Evolutionary conservation across 768 basidiomycete genomes (phyloP), one percentile per base, ranked within the genome.

Genomic region (Thelephora ganbajun): DNA sequence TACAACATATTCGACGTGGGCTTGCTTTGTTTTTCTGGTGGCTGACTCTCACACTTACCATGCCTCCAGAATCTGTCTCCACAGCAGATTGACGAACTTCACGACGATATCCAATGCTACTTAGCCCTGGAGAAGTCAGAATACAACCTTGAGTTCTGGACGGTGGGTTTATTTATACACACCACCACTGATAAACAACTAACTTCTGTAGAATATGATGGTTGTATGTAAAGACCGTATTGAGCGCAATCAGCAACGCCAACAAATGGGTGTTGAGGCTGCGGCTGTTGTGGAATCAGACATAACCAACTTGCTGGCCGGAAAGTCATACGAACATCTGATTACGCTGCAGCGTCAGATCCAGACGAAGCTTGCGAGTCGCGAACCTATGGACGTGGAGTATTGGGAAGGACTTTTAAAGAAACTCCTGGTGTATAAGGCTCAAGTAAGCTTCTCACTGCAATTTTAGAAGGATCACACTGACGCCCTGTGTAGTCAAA

Each of bases 381-480:
- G 92, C 33, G 93, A 97, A 64, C 92, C 92, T 2, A 76, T 99
- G 33, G 96, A 99, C 63, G 86, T 80, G 11, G 96, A 99, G 62
- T 99, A 98, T 60, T 99, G 96, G 96, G 96, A 98, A 64, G 73
- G 79, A 43, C 66, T 99, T 6, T 64, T 98, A 48, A 87, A 91
- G 63, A 96, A 87, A 61, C 63, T 99, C 33, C 69, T 97, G 19
- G 94, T 98, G 2, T 96, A 89, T 83, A 98, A 98, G 66, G 86
- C 96, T 18, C 97, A 97, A 70, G 92, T 90, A 55, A 44, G 51
- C 35, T 26, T 11, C 26, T 12, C 9, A 47, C 26, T 11, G 4
- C 13, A 20, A 13, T n/a, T 3, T 46, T 33, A 20, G 23, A 14
- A 9, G 2, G 26, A 13, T 36, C 13, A 26, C 36, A 51, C n/a